Conservation (phyloP, 768 basidiomycete species). For the Suillus brevipes region DNA sequence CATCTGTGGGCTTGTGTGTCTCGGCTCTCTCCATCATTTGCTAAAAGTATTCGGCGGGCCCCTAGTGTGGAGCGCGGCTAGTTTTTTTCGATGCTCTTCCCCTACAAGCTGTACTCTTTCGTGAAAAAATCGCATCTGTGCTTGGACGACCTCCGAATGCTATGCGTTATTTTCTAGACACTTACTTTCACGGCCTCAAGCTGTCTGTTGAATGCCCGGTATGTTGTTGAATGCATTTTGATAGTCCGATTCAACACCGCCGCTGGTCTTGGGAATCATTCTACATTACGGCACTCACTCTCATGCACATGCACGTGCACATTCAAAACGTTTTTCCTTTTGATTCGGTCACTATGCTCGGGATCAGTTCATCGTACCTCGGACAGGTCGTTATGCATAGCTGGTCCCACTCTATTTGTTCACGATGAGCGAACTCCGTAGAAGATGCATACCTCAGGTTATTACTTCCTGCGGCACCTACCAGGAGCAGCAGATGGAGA, state of each 20-base stretch:
- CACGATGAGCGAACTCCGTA: no score
- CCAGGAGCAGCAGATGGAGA: slow-evolving; percentile 50
- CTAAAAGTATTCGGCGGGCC: neutral
- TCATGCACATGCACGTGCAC: no score
- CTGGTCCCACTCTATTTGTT: no score
- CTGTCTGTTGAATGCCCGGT: neutral
- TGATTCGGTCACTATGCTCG: no score
- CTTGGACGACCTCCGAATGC: neutral
- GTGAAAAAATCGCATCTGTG: neutral
- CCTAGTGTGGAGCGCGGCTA: neutral
- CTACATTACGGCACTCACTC: no score
- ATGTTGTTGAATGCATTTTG: neutral
- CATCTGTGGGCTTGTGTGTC: neutral
- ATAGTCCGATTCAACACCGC: neutral
- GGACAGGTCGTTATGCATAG: no score
- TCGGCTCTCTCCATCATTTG: no score
- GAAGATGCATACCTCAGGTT: slow-evolving; percentile 21
- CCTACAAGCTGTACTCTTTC: neutral
- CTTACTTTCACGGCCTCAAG: neutral
- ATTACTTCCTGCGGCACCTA: slow-evolving; percentile 46
- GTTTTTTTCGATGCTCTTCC: neutral
- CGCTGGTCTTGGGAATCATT: neutral
- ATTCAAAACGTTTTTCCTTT: no score
- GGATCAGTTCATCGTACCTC: no score
- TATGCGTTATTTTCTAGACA: neutral